These are phyloP conservation scores for Coemansia sp. DNA, from an alignment of 192 early-diverging fungal species.

Conservation along the genomic window DNA sequence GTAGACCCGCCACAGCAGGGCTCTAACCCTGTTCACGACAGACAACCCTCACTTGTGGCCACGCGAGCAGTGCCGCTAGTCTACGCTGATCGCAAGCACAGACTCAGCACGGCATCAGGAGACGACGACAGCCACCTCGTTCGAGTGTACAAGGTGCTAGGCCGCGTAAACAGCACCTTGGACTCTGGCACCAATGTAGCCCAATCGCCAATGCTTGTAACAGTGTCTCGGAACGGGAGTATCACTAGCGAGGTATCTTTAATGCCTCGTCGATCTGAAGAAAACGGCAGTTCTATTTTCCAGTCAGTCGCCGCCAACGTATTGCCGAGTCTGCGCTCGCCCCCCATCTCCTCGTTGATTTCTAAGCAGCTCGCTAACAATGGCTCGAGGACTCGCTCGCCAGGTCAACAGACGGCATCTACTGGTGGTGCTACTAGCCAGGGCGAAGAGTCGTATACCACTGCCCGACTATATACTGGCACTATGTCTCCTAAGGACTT, in stretches of 20 bases:
- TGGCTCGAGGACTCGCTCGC: neutral
- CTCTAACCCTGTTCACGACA: neutral
- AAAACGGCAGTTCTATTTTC: constrained; percentile 7
- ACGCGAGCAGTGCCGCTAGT: neutral
- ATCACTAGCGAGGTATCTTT: constrained; percentile 25
- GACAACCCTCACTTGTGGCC: constrained; percentile 4
- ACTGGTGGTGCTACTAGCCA: constrained; percentile 12
- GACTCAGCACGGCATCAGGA: constrained; percentile 19
- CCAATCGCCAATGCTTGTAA: constrained; percentile 35
- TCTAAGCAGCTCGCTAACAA: neutral
- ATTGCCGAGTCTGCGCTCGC: constrained; percentile 1
- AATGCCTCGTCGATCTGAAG: constrained; percentile 19
- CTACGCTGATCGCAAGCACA: constrained; percentile 3
- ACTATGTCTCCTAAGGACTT: constrained; percentile 13
- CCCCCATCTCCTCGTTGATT: neutral
- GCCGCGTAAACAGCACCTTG: constrained; percentile 3
- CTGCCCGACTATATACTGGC: constrained; percentile 25
- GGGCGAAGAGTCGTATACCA: constrained; percentile 29
- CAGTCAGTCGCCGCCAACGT: neutral
- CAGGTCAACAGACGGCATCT: neutral
- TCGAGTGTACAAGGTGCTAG: constrained; percentile 17
- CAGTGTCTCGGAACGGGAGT: constrained; percentile 43
- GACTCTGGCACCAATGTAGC: constrained; percentile 16
- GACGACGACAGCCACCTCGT: constrained; percentile 18
- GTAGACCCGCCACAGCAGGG: neutral